Percentiles rank a stretch among this genome's conserved stretches.
These are phyloP conservation scores for Candida tibetensis DNA, from an alignment of 805 yeast genomes.

Conservation along the genomic window DNA sequence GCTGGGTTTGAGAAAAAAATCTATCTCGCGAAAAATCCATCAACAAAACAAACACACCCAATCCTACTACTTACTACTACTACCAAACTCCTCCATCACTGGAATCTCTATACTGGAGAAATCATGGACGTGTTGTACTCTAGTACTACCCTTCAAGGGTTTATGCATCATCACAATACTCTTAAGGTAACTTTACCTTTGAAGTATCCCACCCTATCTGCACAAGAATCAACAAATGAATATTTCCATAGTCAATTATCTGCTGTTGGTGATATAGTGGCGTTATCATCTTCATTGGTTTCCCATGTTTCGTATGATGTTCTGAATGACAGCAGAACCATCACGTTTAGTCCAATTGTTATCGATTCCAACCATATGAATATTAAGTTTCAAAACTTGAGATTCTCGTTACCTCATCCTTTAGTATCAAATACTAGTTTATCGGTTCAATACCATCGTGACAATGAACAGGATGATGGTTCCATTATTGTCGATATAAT, in stretches of 20 bases:
- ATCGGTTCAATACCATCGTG: slow-evolving; percentile 10
- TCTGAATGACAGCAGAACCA: slow-evolving; percentile 27
- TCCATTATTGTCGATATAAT: slow-evolving; percentile 52
- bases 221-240: slow-evolving; percentile 19
- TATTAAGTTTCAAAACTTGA: slow-evolving; percentile 34
- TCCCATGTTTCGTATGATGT: slow-evolving; percentile 31
- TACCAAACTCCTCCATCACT: no score
- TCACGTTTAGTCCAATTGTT: slow-evolving; percentile 40
- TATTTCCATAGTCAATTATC: slow-evolving; percentile 19
- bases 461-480: slow-evolving; percentile 18
- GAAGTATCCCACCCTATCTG: slow-evolving; percentile 16
- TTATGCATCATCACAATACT: slow-evolving; percentile 15
- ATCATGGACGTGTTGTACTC: slow-evolving; percentile 16
- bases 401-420: slow-evolving; percentile 20
- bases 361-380: slow-evolving; percentile 31
- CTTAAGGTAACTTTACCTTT: slow-evolving; percentile 22
- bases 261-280: slow-evolving; percentile 22
- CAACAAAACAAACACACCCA: slow-evolving; percentile 1
- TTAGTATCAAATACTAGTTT: slow-evolving; percentile 13
- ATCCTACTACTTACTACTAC: background rate
- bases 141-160: slow-evolving; percentile 20
- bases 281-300: slow-evolving; percentile 16
- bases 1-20: slow-evolving; percentile 4
- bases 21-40: slow-evolving; percentile 5
- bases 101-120: background rate